Evolutionary conservation across 176 grass and related monocot genomes (phyloP), one percentile per base, ranked within the genome.

Genomic region (Microstegium vimineum): DNA sequence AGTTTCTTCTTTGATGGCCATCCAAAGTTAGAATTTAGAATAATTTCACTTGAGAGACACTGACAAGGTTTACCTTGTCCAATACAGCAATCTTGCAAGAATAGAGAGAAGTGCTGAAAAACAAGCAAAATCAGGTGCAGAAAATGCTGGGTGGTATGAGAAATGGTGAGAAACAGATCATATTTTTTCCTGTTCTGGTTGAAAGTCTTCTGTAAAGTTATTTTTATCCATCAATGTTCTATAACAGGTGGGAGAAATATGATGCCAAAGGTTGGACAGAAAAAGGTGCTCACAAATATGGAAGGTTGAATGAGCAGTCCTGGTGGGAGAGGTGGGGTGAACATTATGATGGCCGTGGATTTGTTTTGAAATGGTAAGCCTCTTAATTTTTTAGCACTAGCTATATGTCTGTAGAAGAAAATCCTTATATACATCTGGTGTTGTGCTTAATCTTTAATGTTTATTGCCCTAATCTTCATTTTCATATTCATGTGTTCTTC

Each of bases 251-350:
- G 96, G 96, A 99, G 73, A 99, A 99, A 82, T 93, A 99, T 75
- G 96, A 99, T 88, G 96, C 91, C 47, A 99, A 99, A 90, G 96
- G 96, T 73, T 95, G 87, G 91, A 95, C 96, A 12, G 96, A 99
- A 67, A 99, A 99, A 93, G 91, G 93, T 77, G 96, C 96, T 51
- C 91, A 99, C 79, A 99, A 99, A 76, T 99, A 99, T 75, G 96
- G 96, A 84, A 93, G 85, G 51, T 69, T 99, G 47, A 93, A 99
- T 32, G 93, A 99, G 47, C 96, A 99, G 64, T 95, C 96, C 54
- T 99, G 96, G 96, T 95, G 93, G 93, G 96, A 99, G 86, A 93
- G 89, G 43, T 99, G 96, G 96, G 96, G 96, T 71, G 96, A 99
- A 85, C 87, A 93, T 78, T 99, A 95, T 83, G 93, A 95, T 64